phyloP scores from a whole-genome alignment of 805 yeast genomes.

The Metschnikowia dekortorum region DNA sequence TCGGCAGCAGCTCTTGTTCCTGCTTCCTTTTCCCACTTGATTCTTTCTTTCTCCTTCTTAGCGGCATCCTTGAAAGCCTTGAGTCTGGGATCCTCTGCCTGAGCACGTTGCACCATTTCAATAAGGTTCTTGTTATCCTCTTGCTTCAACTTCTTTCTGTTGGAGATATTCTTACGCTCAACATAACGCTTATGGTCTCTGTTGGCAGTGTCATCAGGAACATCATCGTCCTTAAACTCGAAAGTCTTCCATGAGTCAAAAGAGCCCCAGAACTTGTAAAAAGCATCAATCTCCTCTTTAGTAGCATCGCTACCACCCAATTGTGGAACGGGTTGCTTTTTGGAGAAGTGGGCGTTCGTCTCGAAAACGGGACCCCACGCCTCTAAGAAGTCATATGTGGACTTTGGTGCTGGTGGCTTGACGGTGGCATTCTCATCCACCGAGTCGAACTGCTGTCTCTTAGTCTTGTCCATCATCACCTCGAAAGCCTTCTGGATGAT shows the following conservation, averaged over 20 bases:
- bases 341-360: slow-evolving; percentile 88
- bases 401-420: slow-evolving; percentile 64
- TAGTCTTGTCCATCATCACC: slow-evolving; percentile 75
- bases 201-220: slow-evolving; percentile 98
- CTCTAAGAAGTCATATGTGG: slow-evolving; percentile 77
- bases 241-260: slow-evolving; percentile 98
- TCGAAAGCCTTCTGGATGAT: slow-evolving; percentile 96
- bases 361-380: slow-evolving; percentile 92
- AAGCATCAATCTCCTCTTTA: slow-evolving; percentile 77
- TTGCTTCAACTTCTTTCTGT: slow-evolving; percentile 95
- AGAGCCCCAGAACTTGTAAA: slow-evolving; percentile 89
- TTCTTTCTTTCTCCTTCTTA: slow-evolving; percentile 88
- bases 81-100: slow-evolving; percentile 91
- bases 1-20: slow-evolving; percentile 97
- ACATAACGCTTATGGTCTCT: slow-evolving; percentile 99
- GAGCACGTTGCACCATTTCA: slow-evolving; percentile 83
- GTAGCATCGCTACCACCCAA: slow-evolving; percentile 67
- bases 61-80: slow-evolving; percentile 89
- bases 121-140: slow-evolving; percentile 91
- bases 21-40: slow-evolving; percentile 97
- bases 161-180: slow-evolving; percentile 94
- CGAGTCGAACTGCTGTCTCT: slow-evolving; percentile 92
- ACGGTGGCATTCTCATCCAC: slow-evolving; percentile 89
- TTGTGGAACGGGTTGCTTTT: slow-evolving; percentile 80
- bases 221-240: slow-evolving; percentile 97